Conservation (phyloP, 176 grass and related monocot genomes). For the Carex scoparia region DNA sequence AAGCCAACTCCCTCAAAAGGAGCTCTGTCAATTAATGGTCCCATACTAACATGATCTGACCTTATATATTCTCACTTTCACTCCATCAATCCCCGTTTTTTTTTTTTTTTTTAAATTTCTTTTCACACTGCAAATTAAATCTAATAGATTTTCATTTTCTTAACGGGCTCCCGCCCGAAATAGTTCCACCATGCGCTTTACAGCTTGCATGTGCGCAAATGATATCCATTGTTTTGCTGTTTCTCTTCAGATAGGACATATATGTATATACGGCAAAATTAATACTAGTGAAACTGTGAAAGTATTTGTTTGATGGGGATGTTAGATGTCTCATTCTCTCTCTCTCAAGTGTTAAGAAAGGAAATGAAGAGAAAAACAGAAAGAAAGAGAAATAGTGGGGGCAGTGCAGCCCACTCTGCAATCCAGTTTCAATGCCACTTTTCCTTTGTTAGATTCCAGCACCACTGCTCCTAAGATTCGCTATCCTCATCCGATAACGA, state of each 20-base stretch:
- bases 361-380: slow-evolving; percentile 34
- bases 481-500: slow-evolving; percentile 48
- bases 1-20: slow-evolving; percentile 23
- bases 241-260: neutral
- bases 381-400: slow-evolving; percentile 31
- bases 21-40: slow-evolving; percentile 26
- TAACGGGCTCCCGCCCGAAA: neutral
- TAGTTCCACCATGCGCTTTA: neutral
- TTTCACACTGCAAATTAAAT: neutral
- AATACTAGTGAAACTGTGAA: neutral
- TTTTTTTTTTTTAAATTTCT: neutral
- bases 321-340: neutral
- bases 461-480: slow-evolving; percentile 49
- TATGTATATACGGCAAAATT: neutral
- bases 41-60: slow-evolving; percentile 26
- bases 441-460: slow-evolving; percentile 62
- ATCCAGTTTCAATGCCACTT: slow-evolving; percentile 41
- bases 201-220: neutral
- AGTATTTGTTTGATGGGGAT: neutral
- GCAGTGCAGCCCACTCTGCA: slow-evolving; percentile 27
- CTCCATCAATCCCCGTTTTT: slow-evolving; percentile 7
- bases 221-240: neutral
- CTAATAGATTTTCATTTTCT: neutral
- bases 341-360: slow-evolving; percentile 33
- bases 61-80: neutral